phyloP scores from a whole-genome alignment of 352 stramenopile species.

The Blastocystis hominis region DNA sequence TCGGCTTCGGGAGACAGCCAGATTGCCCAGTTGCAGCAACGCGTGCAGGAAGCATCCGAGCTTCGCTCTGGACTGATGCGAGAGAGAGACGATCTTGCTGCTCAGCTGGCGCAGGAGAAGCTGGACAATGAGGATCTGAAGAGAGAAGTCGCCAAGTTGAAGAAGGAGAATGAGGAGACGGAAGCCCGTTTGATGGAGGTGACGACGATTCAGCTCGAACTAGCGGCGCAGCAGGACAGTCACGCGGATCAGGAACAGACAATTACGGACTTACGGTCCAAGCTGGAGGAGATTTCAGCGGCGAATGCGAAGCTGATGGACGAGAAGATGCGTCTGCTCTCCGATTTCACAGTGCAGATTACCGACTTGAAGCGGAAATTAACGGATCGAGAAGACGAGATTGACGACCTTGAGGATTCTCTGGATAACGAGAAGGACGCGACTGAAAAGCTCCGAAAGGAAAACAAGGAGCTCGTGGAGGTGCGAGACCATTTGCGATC shows the following conservation, averaged over 20 bases:
- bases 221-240: not conserved
- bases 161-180: not conserved
- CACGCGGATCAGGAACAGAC: not conserved
- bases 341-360: not conserved
- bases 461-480: constrained; percentile 32
- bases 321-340: not conserved
- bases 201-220: not conserved
- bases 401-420: constrained; percentile 14
- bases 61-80: not conserved
- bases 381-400: not conserved
- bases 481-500: not conserved
- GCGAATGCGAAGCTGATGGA: not conserved
- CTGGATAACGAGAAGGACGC: constrained; percentile 42
- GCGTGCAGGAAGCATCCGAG: not conserved
- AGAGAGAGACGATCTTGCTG: not conserved
- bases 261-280: not conserved
- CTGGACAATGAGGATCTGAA: not conserved
- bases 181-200: not conserved
- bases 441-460: constrained; percentile 32
- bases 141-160: not conserved
- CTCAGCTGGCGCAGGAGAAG: not conserved
- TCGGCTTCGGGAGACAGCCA: not conserved
- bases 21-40: not conserved
- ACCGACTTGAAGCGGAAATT: constrained; percentile 9
- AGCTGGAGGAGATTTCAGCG: not conserved